Evolutionary conservation across 2,329 filamentous ascomycete genomes (phyloP).

Genomic region (Thelonectria discophora): DNA sequence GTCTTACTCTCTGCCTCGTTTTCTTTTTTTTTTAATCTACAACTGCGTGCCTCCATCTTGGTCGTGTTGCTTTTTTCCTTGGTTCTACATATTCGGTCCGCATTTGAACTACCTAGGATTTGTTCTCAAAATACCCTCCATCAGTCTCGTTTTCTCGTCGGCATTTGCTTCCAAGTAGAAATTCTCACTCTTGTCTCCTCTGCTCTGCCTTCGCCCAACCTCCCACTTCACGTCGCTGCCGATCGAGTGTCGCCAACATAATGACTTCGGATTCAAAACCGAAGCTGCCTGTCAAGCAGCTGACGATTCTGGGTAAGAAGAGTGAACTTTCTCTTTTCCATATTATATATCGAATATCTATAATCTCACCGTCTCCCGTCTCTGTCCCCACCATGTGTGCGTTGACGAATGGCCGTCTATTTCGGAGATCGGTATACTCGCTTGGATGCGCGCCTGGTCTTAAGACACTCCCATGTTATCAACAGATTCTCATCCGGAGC

Average conservation of each 20-base stretch:
- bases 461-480: constrained; percentile 19
- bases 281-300: constrained; percentile 79
- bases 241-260: constrained; percentile 23
- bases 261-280: constrained; percentile 49
- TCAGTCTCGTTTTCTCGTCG: constrained; percentile 7
- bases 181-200: not conserved
- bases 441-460: not conserved
- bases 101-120: not conserved
- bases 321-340: not conserved
- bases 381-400: not conserved
- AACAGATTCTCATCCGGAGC: constrained; percentile 33
- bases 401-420: not conserved
- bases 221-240: constrained; percentile 10
- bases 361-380: not conserved
- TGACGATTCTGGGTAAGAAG: constrained; percentile 77
- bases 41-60: not conserved
- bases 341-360: not conserved
- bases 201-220: constrained; percentile 1
- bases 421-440: no score
- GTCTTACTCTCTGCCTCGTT: constrained; percentile 4
- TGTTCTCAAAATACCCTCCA: not conserved
- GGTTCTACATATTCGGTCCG: not conserved
- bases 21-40: not conserved
- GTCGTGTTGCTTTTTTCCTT: not conserved
- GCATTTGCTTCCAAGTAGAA: constrained; percentile 5